Evolutionary conservation across 768 basidiomycete species (phyloP), one percentile per base, ranked within the genome.

Genomic region (Naganishia friedmannii): DNA sequence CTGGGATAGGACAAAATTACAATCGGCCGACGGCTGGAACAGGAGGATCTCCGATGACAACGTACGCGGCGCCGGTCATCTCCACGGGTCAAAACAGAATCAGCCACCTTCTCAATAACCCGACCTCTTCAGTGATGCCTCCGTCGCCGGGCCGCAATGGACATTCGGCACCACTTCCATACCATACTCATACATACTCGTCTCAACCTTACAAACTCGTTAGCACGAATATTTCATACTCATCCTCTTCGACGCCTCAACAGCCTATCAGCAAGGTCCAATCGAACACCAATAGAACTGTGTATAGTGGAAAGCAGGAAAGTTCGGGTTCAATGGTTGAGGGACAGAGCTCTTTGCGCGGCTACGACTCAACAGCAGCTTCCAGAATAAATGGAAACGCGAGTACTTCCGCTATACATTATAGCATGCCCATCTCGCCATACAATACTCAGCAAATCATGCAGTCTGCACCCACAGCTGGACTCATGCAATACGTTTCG

Each of bases 271-370:
- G 0, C 10, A 42, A 63, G 23, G 39, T 42, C 13, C 60, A 51
- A 23, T 51, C 60, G 5, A 63, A 45, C 29, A 63, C 60, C 4
- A 63, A 42, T 29, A n/a, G 60, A 34, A 63, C 60, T 4, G 60
- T 63, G 23, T 63, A 63, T 19, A 63, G n/a, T 26, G 60, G 60
- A 45, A 63, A 63, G 60, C 60, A 63, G 12, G 60, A 63, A 26
- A 46, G 34, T 45, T 34, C 37, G 10, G 15, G 2, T 10, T 23
- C 60, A 26, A 23, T 34, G 26, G 60, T 23, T 12, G 39, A 42
- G 21, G 42, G 37, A 5, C 60, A 63, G 26, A 63, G 42, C 17
- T 46, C 60, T 1, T 42, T 63, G 19, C 60, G 60, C 3, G 60
- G 60, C 7, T 63, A 63, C 26, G 60, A 63, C 26, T 63, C 60